Evolutionary conservation across 2,329 filamentous ascomycete species (phyloP).

Genomic region (Phoma sp.): DNA sequence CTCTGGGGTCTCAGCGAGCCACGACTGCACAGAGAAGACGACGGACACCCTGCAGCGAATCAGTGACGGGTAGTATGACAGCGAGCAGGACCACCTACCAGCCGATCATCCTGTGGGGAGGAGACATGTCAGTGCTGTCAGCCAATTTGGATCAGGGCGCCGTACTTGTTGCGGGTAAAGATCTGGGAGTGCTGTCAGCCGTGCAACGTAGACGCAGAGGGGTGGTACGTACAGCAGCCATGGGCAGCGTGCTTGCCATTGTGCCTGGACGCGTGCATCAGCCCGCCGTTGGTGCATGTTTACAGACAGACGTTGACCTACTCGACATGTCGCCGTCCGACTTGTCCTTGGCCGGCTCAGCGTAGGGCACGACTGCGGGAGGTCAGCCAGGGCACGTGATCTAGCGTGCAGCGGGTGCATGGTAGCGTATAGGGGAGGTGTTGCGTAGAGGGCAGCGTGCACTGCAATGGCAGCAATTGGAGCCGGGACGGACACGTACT

Average conservation of each 20-base stretch:
- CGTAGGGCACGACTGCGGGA: constrained; percentile 80
- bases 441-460: not conserved
- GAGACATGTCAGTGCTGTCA: constrained; percentile 24
- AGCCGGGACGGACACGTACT: constrained; percentile 58
- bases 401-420: constrained; percentile 8
- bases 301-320: constrained; percentile 48
- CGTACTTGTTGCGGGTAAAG: constrained; percentile 86
- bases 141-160: constrained; percentile 10
- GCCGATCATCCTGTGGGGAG: constrained; percentile 63
- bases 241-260: constrained; percentile 81
- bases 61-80: constrained; percentile 19
- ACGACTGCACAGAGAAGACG: constrained; percentile 75
- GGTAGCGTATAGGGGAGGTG: constrained; percentile 12
- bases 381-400: constrained; percentile 39
- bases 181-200: constrained; percentile 61
- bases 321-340: constrained; percentile 72
- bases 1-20: constrained; percentile 77
- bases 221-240: constrained; percentile 73
- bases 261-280: constrained; percentile 53
- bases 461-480: not conserved
- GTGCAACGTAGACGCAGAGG: constrained; percentile 23
- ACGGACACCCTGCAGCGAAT: constrained; percentile 67
- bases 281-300: not conserved
- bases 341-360: constrained; percentile 72
- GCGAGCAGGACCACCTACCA: constrained; percentile 54